phyloP scores from a whole-genome alignment of 75 land plant genomes.

The Azolla pinnata region DNA sequence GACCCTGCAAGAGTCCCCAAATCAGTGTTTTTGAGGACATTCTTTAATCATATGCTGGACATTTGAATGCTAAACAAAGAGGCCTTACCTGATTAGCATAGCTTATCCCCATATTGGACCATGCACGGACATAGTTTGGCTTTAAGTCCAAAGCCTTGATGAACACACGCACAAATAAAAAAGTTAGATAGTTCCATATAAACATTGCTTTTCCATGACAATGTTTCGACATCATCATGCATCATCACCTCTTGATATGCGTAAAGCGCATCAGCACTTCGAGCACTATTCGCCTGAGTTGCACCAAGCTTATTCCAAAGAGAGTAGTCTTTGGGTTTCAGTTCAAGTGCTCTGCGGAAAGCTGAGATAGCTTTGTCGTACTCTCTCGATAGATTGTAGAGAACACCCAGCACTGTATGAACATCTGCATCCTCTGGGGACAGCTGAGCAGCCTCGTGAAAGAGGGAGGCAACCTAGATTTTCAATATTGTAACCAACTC shows the following conservation, averaged over 20 bases:
- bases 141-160: slow-evolving; percentile 84
- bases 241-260: slow-evolving; percentile 75
- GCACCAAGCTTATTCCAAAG: slow-evolving; percentile 99
- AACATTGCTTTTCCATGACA: no score
- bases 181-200: neutral
- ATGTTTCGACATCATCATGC: neutral
- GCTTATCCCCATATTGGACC: slow-evolving; percentile 99
- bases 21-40: no score
- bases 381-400: slow-evolving; percentile 91
- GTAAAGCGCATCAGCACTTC: slow-evolving; percentile 86
- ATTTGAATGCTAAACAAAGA: no score
- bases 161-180: neutral
- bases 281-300: slow-evolving; percentile 95
- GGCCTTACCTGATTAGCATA: slow-evolving; percentile 83
- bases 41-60: no score
- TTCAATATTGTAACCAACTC: no score
- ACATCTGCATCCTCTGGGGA: slow-evolving; percentile 93
- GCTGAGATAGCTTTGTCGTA: slow-evolving; percentile 76
- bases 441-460: slow-evolving; percentile 77
- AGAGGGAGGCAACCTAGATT: slow-evolving; percentile 69
- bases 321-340: slow-evolving; percentile 90
- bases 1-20: slow-evolving; percentile 57
- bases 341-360: slow-evolving; percentile 67
- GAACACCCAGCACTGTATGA: slow-evolving; percentile 86
- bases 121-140: slow-evolving; percentile 97